A percentile compares a stretch with the other conserved stretches of the same genome.
Evolutionary conservation across 2,329 filamentous ascomycete genomes (phyloP).

Genomic region (Aspergillus fijiensis): DNA sequence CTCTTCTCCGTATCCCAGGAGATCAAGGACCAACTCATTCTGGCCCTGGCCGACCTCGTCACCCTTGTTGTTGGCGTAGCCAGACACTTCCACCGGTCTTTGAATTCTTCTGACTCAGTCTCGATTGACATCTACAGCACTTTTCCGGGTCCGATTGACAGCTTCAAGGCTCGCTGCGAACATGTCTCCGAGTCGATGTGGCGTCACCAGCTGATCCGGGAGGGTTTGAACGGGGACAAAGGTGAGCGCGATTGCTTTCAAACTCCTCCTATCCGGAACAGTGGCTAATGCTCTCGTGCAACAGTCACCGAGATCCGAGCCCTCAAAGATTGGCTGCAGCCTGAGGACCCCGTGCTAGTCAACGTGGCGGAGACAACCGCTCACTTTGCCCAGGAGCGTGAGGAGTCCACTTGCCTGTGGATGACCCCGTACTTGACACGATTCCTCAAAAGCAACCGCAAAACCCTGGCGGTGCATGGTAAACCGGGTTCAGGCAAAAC

Average conservation of each 20-base stretch:
- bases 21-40: conserved; percentile 48
- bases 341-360: conserved; percentile 48
- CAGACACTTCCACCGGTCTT: conserved; percentile 37
- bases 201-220: conserved; percentile 38
- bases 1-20: conserved; percentile 48
- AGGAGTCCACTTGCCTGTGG: conserved; percentile 58
- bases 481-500: conserved; percentile 41
- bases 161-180: conserved; percentile 36
- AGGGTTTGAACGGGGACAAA: conserved; percentile 30
- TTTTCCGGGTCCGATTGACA: conserved; percentile 37
- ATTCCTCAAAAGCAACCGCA: conserved; percentile 49
- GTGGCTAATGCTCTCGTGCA: neutral
- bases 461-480: conserved; percentile 47
- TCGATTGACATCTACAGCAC: conserved; percentile 40
- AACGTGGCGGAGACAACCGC: conserved; percentile 48
- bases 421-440: conserved; percentile 49
- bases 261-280: neutral
- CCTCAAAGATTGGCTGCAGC: conserved; percentile 42
- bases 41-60: conserved; percentile 39
- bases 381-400: conserved; percentile 43
- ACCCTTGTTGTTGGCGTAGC: conserved; percentile 32
- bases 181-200: conserved; percentile 42
- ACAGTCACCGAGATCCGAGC: conserved; percentile 31
- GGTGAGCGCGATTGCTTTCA: conserved; percentile 20
- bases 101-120: conserved; percentile 26